Base-by-base conservation (phyloP, 169 alveolate species). In the Babesia microti region DNA sequence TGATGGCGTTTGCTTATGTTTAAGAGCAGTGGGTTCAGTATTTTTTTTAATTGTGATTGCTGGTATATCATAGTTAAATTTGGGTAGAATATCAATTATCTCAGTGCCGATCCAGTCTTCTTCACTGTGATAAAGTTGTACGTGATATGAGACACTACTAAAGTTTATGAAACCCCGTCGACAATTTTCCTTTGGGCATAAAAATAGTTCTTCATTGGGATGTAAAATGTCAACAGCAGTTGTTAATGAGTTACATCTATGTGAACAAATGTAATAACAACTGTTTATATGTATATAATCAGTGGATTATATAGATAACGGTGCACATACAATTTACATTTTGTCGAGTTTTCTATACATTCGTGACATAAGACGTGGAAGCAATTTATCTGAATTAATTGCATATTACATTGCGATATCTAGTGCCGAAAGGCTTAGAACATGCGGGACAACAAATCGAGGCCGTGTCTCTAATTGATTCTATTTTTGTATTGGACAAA, bases 121-220 rank as follows among this genome's bases (percentile, higher is more conserved):
- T 3, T 53, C 34, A 6, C 43, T 29, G 41, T 63, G 75, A 6
- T 44, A 44, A 3, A 45, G 6, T 3, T 36, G 27, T 7, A 49
- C 68, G 40, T 63, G 75, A 7, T 21, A 30, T 41, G 27, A 43
- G 26, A 63, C 63, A 44, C 75, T 63, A 4, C 57, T 67, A 30
- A 63, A 63, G 18, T 63, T 63, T 7, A 53, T 35, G 39, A 63
- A 63, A 11, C 56, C 68, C 17, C 27, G 23, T 21, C 47, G 43
- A 54, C 75, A 63, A 12, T 43, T 53, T 1, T 6, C 27, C 15
- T 22, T 43, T 15, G 75, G 51, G 40, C 75, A 63, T 0, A 63
- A 14, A 18, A 42, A 30, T 21, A 63, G 2, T 3, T 4, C 39
- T 6, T 63, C 75, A 18, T 63, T 63, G 15, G 70, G 75, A 43